Conservation (phyloP, 495 filamentous ascomycete species). For the Penicillium nucicola region DNA sequence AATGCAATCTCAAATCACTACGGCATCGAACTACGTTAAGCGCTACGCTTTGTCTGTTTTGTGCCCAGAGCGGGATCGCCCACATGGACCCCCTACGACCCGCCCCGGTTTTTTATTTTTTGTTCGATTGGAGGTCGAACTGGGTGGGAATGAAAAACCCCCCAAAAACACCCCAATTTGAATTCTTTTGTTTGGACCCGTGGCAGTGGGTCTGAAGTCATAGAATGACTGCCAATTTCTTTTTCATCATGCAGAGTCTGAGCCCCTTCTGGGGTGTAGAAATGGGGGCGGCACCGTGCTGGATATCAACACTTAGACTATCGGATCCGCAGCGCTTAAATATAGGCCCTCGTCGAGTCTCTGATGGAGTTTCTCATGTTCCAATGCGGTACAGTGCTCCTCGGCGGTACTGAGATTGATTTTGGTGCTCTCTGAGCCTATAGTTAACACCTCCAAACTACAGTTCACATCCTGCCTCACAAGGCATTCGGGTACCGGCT, state of each 20-base stretch:
- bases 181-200: background rate
- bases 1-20: too few relatives aligned
- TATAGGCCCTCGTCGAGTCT: constrained; percentile 38
- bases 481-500: constrained; percentile 31
- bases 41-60: constrained; percentile 9
- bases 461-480: constrained; percentile 35
- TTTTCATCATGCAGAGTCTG: constrained; percentile 24
- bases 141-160: too few relatives aligned
- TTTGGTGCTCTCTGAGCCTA: constrained; percentile 38
- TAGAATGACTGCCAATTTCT: constrained; percentile 9
- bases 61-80: background rate
- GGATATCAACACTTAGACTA: constrained; percentile 21
- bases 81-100: background rate
- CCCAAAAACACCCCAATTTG: too few relatives aligned
- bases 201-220: constrained; percentile 1
- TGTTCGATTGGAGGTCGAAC: background rate
- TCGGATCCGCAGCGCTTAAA: constrained; percentile 38
- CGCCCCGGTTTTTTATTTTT: background rate
- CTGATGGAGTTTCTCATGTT: constrained; percentile 21
- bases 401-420: constrained; percentile 31
- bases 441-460: constrained; percentile 30
- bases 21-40: background rate
- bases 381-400: constrained; percentile 34
- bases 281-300: constrained; percentile 22
- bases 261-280: constrained; percentile 16